These are phyloP conservation scores for Leucocoprinus leucothites DNA, from an alignment of 768 basidiomycete genomes.

Conservation along the genomic window DNA sequence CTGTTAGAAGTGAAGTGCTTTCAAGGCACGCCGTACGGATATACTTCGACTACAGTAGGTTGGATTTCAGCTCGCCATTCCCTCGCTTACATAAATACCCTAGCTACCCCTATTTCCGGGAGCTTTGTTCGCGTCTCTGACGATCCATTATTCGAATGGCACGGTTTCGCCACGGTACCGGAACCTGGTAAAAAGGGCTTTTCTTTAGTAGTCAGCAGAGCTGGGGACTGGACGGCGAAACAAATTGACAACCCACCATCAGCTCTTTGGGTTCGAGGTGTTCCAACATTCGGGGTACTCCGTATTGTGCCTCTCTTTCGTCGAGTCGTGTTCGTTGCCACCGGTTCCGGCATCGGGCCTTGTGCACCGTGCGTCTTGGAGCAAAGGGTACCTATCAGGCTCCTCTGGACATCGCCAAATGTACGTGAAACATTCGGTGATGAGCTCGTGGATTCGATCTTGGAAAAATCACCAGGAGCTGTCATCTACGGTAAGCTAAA, in stretches of 20 bases:
- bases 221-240: constrained; percentile 59
- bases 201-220: constrained; percentile 53
- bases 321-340: constrained; percentile 54
- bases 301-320: constrained; percentile 54
- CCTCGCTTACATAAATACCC: not conserved
- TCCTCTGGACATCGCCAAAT: constrained; percentile 63
- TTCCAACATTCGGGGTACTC: constrained; percentile 53
- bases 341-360: constrained; percentile 59
- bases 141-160: constrained; percentile 54
- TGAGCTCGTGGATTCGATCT: constrained; percentile 52
- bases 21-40: constrained; percentile 57
- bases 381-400: constrained; percentile 45
- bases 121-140: constrained; percentile 45
- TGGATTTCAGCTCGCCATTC: not conserved
- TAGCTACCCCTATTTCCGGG: constrained; percentile 43
- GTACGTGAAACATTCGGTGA: constrained; percentile 62
- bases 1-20: constrained; percentile 48
- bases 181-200: constrained; percentile 46
- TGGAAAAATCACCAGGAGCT: constrained; percentile 51
- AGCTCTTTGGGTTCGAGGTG: constrained; percentile 55
- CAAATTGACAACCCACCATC: constrained; percentile 52
- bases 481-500: constrained; percentile 48
- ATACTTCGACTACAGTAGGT: constrained; percentile 55
- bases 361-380: constrained; percentile 54
- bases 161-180: constrained; percentile 53